Evolutionary conservation across 441 rosid species (phyloP).

Genomic region (Eutrema salsugineum): DNA sequence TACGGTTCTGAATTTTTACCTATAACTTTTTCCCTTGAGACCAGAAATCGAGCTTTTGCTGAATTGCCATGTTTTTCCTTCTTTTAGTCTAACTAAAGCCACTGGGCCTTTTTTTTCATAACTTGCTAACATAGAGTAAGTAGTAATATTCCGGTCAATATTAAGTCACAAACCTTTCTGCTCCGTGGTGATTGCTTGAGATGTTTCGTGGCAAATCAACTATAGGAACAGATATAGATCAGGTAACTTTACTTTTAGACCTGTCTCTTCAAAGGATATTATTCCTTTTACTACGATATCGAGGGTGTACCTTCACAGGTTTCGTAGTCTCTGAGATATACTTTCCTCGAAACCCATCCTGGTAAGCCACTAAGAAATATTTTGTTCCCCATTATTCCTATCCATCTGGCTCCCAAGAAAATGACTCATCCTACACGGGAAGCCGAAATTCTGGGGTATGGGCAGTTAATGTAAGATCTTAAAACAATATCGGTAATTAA

Average conservation of each 20-base stretch:
- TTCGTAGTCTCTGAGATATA: slow-evolving; percentile 29
- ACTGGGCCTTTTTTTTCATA: background rate
- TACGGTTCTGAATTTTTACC: background rate
- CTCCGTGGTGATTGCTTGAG: slow-evolving; percentile 29
- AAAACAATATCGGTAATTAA: slow-evolving; percentile 56
- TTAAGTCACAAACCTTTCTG: slow-evolving; percentile 19
- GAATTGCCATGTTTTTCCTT: slow-evolving; percentile 8
- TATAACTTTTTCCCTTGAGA: background rate
- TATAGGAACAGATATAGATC: slow-evolving; percentile 31
- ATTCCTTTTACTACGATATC: background rate
- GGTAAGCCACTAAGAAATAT: slow-evolving; percentile 45
- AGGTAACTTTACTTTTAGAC: slow-evolving; percentile 22
- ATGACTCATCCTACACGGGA: slow-evolving; percentile 48
- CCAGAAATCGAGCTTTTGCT: background rate
- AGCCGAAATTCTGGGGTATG: slow-evolving; percentile 49
- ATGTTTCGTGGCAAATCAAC: slow-evolving; percentile 37
- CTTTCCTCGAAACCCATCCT: slow-evolving; percentile 34
- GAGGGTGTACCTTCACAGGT: slow-evolving; percentile 33
- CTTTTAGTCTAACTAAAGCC: slow-evolving; percentile 1
- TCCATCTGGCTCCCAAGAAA: slow-evolving; percentile 43
- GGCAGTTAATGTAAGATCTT: slow-evolving; percentile 48
- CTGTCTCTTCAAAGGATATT: background rate
- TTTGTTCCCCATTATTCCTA: slow-evolving; percentile 24
- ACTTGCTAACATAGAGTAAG: background rate
- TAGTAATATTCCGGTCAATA: slow-evolving; percentile 16